These are phyloP conservation scores for Lepiota venenata DNA, from an alignment of 768 basidiomycete species.

Conservation along the genomic window DNA sequence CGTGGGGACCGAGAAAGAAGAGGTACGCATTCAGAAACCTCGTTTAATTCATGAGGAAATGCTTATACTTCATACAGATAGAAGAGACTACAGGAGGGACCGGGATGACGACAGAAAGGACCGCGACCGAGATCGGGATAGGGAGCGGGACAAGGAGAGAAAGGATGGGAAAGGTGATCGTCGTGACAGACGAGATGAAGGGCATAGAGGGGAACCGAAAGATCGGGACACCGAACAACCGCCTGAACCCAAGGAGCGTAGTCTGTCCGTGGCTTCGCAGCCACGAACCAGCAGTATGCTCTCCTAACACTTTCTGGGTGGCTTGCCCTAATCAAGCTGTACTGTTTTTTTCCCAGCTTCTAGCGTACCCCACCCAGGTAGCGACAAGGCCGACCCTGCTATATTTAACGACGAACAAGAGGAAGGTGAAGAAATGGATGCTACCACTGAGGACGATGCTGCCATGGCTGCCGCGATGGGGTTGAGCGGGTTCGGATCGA, in stretches of 20 bases:
- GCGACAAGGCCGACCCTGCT: slow-evolving; percentile 38
- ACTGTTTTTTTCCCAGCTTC: background rate
- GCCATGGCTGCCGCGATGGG: slow-evolving; percentile 94
- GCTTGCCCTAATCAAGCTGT: too few species aligned
- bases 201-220: slow-evolving; percentile 27
- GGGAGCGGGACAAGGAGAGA: slow-evolving; percentile 33
- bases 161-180: slow-evolving; percentile 38
- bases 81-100: slow-evolving; percentile 8
- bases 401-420: slow-evolving; percentile 31
- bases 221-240: slow-evolving; percentile 32
- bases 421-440: slow-evolving; percentile 52
- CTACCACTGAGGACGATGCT: slow-evolving; percentile 61
- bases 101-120: slow-evolving; percentile 16
- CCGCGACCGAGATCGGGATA: slow-evolving; percentile 32
- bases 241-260: slow-evolving; percentile 30
- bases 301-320: background rate
- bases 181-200: slow-evolving; percentile 35
- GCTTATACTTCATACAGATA: background rate
- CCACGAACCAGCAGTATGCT: background rate
- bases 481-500: slow-evolving; percentile 79
- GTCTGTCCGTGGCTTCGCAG: slow-evolving; percentile 18
- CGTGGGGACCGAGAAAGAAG: slow-evolving; percentile 20
- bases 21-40: background rate
- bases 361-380: background rate
- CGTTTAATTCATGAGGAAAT: too few species aligned